A percentile compares a stretch with the other conserved stretches of the same genome.
These are phyloP conservation scores for Phytophthora pisi DNA, from an alignment of 352 stramenopile genomes.

Conservation along the genomic window DNA sequence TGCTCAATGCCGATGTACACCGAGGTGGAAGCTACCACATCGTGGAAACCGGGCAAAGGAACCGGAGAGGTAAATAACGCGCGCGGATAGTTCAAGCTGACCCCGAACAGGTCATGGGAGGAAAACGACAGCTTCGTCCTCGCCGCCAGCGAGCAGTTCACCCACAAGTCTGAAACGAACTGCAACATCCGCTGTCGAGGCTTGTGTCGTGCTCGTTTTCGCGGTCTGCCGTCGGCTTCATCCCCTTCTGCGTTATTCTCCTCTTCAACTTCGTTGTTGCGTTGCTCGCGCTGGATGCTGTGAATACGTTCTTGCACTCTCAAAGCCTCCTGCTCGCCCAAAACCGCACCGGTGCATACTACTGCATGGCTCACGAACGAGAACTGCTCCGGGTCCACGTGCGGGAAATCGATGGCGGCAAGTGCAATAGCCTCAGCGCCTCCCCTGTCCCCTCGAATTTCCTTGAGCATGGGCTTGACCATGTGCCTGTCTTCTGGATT, in stretches of 20 bases:
- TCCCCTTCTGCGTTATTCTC: slow-evolving; percentile 10
- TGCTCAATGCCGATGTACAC: slow-evolving; percentile 70
- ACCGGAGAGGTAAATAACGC: slow-evolving; percentile 53
- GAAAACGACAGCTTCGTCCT: slow-evolving; percentile 50
- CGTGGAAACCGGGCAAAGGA: slow-evolving; percentile 55
- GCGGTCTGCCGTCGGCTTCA: not conserved
- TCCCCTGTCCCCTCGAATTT: slow-evolving; percentile 37
- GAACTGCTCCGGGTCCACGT: slow-evolving; percentile 59
- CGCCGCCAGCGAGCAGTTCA: slow-evolving; percentile 66
- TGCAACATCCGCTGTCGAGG: slow-evolving; percentile 42
- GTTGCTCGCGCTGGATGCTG: slow-evolving; percentile 23
- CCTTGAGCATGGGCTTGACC: slow-evolving; percentile 45
- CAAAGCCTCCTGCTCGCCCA: slow-evolving; percentile 40
- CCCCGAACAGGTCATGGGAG: slow-evolving; percentile 55
- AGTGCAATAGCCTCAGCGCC: slow-evolving; percentile 55
- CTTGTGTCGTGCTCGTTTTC: slow-evolving; percentile 29
- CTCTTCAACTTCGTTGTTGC: not conserved
- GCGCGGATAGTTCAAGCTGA: slow-evolving; percentile 44
- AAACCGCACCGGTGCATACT: slow-evolving; percentile 53
- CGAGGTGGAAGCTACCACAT: slow-evolving; percentile 58
- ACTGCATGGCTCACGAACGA: slow-evolving; percentile 71
- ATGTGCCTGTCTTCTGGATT: slow-evolving; percentile 52
- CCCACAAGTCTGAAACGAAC: slow-evolving; percentile 76
- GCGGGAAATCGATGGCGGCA: slow-evolving; percentile 51
- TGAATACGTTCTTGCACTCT: slow-evolving; percentile 39